Evolutionary conservation across 2,329 filamentous ascomycete species (phyloP), one percentile per base, ranked within the genome.

Genomic region (Claviceps spartinae): DNA sequence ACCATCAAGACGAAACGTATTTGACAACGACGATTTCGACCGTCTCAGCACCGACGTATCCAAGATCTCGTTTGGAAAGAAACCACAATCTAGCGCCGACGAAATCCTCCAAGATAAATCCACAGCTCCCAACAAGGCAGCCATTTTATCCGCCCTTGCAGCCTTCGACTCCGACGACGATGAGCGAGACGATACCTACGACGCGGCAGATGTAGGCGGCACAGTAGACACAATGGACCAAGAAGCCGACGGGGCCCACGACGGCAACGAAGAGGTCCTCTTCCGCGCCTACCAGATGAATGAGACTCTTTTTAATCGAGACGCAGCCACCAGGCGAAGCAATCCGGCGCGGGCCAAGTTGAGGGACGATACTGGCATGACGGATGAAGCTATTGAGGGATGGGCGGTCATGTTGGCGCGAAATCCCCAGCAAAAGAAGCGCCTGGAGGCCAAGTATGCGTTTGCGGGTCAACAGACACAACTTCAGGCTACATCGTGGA

Each of bases 151-250:
- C 3, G 91, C 91, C 0, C 78, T 97, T 2, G 88, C 88, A 16
- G 78, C 85, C 0, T 96, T 97, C 59, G 90, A 97, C 68, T 85
- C 84, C 0, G 91, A 97, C 60, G 93, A 97, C 58, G 93, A 98
- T 65, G 93, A 98, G 69, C 81, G 89, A 38, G 93, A 98, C 65
- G 93, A 98, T 65, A 97, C 91, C 0, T 98, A 98, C 63, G 93
- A 98, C 61, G 81, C 84, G 1, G 88, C 82, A 48, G 93, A 97
- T 62, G 88, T 97, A 2, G 93, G 93, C 38, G 90, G 91, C 22
- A 87, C 86, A 0, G 82, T 96, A 3, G 89, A 95, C 18, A 73
- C 78, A 5, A 74, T 80, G n/a, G 73, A 77, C 38, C 78, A 80
- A 49, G 74, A 78, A 53, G 68, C 68, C 1, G 72, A 76, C 52